Evolutionary conservation across 2,329 filamentous ascomycete genomes (phyloP).

Genomic region (Pseudogymnoascus sp.): DNA sequence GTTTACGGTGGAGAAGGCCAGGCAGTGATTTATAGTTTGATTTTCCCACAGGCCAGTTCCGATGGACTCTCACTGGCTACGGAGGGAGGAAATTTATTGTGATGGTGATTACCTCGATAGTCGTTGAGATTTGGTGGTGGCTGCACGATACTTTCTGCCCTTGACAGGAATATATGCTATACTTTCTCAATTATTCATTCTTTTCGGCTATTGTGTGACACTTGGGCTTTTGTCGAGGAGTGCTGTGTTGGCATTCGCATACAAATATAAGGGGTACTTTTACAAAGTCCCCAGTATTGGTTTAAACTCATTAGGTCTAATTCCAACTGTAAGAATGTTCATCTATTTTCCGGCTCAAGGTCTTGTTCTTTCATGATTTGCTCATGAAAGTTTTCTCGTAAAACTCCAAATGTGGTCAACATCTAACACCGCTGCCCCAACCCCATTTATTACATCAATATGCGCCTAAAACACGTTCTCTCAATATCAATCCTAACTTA

Average conservation of each 20-base stretch:
- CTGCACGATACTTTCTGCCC: not conserved
- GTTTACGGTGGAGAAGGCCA: not conserved
- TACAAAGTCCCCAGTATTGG: not conserved
- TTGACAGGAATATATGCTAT: not conserved
- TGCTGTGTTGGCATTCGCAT: not conserved
- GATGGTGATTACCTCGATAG: not conserved
- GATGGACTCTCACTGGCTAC: not conserved
- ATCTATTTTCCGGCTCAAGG: not conserved
- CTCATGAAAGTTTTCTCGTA: not conserved
- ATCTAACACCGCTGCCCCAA: not conserved
- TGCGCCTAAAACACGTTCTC: slow-evolving; percentile 2
- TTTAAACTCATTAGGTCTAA: not conserved
- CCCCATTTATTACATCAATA: not conserved
- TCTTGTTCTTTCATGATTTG: not conserved
- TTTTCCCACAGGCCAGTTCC: not conserved
- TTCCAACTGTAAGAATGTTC: not conserved
- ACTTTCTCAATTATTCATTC: not conserved
- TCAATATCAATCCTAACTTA: slow-evolving; percentile 8
- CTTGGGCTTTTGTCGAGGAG: not conserved
- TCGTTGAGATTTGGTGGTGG: not conserved
- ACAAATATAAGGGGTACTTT: not conserved
- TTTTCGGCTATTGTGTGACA: not conserved
- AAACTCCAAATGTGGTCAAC: not conserved
- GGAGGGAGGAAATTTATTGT: not conserved
- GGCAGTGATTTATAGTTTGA: not conserved